A percentile compares a stretch with the other conserved stretches of the same genome.
These are phyloP conservation scores for Macrophomina pseudophaseolina DNA, from an alignment of 2,329 filamentous ascomycete genomes.

Conservation along the genomic window DNA sequence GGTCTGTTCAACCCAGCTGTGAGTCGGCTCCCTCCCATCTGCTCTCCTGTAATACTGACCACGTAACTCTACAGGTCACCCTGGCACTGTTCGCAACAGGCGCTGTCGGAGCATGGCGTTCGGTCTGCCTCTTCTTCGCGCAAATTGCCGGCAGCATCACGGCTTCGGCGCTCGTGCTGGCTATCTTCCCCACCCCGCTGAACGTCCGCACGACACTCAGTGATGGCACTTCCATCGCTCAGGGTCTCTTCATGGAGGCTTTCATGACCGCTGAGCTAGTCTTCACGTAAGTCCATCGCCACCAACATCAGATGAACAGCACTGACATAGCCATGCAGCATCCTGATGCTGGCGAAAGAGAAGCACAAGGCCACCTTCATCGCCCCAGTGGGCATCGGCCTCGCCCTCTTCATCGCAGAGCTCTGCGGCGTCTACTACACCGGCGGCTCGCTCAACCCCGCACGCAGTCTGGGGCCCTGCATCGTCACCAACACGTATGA, in stretches of 20 bases:
- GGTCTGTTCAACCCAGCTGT: constrained; percentile 49
- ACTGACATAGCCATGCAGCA: constrained; percentile 35
- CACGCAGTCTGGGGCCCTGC: constrained; percentile 52
- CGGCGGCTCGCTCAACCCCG: constrained; percentile 53
- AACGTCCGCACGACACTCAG: constrained; percentile 42
- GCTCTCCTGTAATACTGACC: constrained; percentile 32
- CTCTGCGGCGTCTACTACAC: constrained; percentile 46
- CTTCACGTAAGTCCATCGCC: constrained; percentile 40
- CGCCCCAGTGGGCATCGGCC: constrained; percentile 33
- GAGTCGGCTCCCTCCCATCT: constrained; percentile 37
- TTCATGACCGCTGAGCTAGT: constrained; percentile 46
- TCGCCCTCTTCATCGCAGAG: constrained; percentile 34
- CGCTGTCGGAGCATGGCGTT: constrained; percentile 35
- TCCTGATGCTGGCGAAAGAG: constrained; percentile 38
- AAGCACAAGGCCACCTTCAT: constrained; percentile 40
- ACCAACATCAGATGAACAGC: constrained; percentile 36
- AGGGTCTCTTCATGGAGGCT: constrained; percentile 48
- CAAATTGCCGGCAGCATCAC: constrained; percentile 35
- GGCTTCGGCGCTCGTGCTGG: constrained; percentile 39
- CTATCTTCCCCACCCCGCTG: constrained; percentile 37
- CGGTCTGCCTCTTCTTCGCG: constrained; percentile 40
- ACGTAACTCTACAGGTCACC: constrained; percentile 37
- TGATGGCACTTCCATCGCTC: constrained; percentile 37
- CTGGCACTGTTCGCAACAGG: constrained; percentile 45
- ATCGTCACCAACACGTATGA: constrained; percentile 49